These are phyloP conservation scores for Colletotrichum sp. DNA, from an alignment of 2,329 filamentous ascomycete genomes.

Conservation along the genomic window DNA sequence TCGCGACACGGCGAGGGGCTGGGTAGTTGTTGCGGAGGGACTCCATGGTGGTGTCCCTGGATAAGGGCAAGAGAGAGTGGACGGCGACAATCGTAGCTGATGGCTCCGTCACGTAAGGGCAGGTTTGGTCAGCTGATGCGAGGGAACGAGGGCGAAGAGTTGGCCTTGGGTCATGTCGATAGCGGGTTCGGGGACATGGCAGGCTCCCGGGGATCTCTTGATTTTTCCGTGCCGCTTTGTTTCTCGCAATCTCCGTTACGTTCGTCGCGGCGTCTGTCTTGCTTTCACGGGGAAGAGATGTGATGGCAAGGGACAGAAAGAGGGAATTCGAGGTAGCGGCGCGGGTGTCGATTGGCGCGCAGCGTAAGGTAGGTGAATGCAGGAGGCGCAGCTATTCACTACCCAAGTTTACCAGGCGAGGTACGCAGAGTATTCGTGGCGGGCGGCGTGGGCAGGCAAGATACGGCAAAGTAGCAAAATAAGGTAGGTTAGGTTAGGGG, in stretches of 20 bases:
- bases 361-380: neutral
- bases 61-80: neutral
- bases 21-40: slow-evolving; percentile 27
- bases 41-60: slow-evolving; percentile 13
- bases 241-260: slow-evolving; percentile 5
- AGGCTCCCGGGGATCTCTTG: neutral
- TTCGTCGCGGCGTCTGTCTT: neutral
- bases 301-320: neutral
- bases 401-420: too few species aligned
- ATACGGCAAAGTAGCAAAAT: too few species aligned
- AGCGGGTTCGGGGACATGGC: neutral
- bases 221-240: neutral
- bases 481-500: neutral
- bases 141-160: neutral
- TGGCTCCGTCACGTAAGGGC: slow-evolving; percentile 1
- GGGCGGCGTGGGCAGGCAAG: neutral
- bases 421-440: too few species aligned
- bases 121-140: neutral
- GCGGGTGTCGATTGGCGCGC: neutral
- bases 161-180: slow-evolving; percentile 14
- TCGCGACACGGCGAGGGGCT: slow-evolving; percentile 39
- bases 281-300: neutral
- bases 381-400: neutral
- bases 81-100: neutral
- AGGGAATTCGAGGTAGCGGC: neutral